Evolutionary conservation across 2,329 filamentous ascomycete species (phyloP), one percentile per base, ranked within the genome.

Genomic region (Pyrenophora teres): DNA sequence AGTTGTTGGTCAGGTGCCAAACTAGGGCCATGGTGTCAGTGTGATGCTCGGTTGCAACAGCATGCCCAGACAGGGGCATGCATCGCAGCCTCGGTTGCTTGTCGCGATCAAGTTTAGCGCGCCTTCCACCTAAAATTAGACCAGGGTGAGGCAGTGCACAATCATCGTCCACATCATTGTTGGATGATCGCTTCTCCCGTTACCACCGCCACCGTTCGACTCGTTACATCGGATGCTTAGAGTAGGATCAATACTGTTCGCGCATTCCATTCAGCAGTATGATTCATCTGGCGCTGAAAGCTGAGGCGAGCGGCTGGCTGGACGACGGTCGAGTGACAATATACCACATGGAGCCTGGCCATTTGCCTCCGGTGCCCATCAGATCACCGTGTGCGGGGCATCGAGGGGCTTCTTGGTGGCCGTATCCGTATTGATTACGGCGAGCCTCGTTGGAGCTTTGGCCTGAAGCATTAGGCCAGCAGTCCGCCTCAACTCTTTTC

Each of bases 101-200:
- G 48, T 32, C 41, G 30, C 45, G 15, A 35, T 49, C 8, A 18
- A 15, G 25, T 32, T 50, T 40, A 39, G 52, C 33, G 60, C 43
- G 54, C 25, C 46, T 25, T 44, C 18, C 15, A 37, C 49, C 64
- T 64, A 69, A 63, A 66, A 60, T 62, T 69, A 69, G 65, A 9
- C 27, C 27, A 9, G 27, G 27, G 53, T 27, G 62, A 60, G 64
- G 65, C 65, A 62, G 64, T 69, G 63, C 63, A 60, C 50, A 46
- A 47, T 37, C 46, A 30, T 53, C 57, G 50, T 59, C 46, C 51
- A 61, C 52, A 50, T 52, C 48, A 31, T 48, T 52, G 3, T 50
- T 58, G 52, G 56, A 51, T 42, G 56, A 59, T 62, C 50, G 50
- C 50, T 46, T 55, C 46, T 56, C 39, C 50, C 49, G 53, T 49